Evolutionary conservation across 2,329 filamentous ascomycete genomes (phyloP).

Genomic region (Claviceps pazoutovae): DNA sequence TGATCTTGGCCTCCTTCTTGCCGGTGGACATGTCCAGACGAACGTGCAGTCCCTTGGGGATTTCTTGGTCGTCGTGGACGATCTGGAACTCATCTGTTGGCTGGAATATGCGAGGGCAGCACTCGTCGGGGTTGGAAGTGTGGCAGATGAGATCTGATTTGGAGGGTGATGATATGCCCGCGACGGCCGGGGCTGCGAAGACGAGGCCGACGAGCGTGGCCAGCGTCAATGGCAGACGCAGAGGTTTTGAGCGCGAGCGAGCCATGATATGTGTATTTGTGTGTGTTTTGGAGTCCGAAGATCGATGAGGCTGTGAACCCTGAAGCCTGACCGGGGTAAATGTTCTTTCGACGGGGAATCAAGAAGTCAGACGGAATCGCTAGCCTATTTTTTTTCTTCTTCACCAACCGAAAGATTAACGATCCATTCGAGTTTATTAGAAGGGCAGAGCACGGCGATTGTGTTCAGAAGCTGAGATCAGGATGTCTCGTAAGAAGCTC

Average conservation of each 20-base stretch:
- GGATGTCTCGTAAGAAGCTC: too few relatives aligned
- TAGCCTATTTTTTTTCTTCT: background rate
- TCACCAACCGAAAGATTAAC: too few relatives aligned
- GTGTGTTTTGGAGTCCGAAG: background rate
- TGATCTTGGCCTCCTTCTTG: constrained; percentile 50
- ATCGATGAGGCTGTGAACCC: background rate
- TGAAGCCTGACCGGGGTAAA: background rate
- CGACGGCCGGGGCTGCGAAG: constrained; percentile 12
- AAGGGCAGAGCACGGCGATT: too few relatives aligned
- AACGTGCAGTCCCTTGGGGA: constrained; percentile 52
- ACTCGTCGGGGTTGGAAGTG: constrained; percentile 43
- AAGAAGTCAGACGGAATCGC: background rate
- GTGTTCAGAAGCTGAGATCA: too few relatives aligned
- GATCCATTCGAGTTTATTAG: too few relatives aligned
- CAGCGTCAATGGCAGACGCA: constrained; percentile 5
- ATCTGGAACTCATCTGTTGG: constrained; percentile 51
- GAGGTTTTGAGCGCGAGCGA: constrained; percentile 1
- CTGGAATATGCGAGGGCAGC: constrained; percentile 51
- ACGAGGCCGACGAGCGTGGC: constrained; percentile 15
- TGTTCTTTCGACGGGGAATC: background rate
- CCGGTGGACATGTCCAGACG: constrained; percentile 52
- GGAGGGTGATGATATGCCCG: constrained; percentile 18
- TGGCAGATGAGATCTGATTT: constrained; percentile 51
- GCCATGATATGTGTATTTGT: background rate
- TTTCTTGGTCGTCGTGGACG: constrained; percentile 49